Base-by-base conservation (phyloP, 306 rosid genomes). In the Acacia acuminata region DNA sequence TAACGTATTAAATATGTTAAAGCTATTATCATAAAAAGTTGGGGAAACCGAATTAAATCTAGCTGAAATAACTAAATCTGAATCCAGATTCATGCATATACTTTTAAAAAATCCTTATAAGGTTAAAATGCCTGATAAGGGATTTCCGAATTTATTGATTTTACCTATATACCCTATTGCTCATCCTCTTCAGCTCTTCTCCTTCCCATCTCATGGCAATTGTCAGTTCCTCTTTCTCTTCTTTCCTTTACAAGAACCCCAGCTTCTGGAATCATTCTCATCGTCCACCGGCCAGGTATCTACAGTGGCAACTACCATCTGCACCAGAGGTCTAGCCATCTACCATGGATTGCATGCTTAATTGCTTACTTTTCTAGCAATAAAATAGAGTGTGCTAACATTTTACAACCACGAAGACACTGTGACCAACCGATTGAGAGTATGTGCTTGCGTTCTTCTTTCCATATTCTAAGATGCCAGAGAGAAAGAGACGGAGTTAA, bases 391-490 rank as follows among this genome's bases (percentile, higher is more conserved):
- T 30, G 11, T 30, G 81, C 85, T 94, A 61, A 94, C 98, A 75
- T 88, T 94, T 76, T 94, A 79, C 86, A 93, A 93, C 82, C 98
- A 94, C 88, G 97, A 95, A 81, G 98, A 95, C 84, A 75, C 92
- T 24, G 95, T 94, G n/a, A 93, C 97, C 68, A 93, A 93, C 77
- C 94, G 92, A 83, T 81, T 95, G 82, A 90, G 84, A 77, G 98
- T 93, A 87, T 71, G 87, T 77, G 20, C 69, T 82, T 81, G 8
- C 61, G 22, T 60, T 80, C 30, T 58, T 63, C 36, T n/a, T 65
- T 45, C 11, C 44, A 4, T 44, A 4, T 56, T 43, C 73, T 48
- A 61, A 42, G 55, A 73, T 16, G 78, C 70, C 19, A 53, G 70
- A 66, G 75, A n/a, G 55, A 36, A 24, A 71, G 55, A 43, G 75